A percentile compares a stretch with the other conserved stretches of the same genome.
Conservation (phyloP, 75 land plant species). For the Selaginella tamariscina region DNA sequence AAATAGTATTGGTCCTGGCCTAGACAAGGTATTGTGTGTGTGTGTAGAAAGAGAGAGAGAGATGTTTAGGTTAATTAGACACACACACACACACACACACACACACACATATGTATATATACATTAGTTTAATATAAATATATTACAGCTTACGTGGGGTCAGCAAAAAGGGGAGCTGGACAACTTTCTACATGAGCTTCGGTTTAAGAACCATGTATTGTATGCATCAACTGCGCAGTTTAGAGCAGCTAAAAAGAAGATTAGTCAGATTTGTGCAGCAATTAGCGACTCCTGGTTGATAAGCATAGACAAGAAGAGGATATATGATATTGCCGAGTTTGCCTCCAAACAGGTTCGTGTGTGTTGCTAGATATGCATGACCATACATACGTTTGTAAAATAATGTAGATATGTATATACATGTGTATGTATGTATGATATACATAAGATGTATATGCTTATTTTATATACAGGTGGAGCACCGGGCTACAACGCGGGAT, state of each 20-base stretch:
- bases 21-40: constrained; percentile 19
- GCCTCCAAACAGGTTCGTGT: constrained; percentile 20
- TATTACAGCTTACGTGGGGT: constrained; percentile 22
- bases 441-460: too few relatives aligned
- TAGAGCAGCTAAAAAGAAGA: constrained; percentile 17
- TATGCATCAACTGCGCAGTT: constrained; percentile 21
- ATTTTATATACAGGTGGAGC: constrained; percentile 15
- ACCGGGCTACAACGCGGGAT: constrained; percentile 17
- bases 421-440: too few relatives aligned
- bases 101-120: too few relatives aligned
- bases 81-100: too few relatives aligned
- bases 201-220: constrained; percentile 21
- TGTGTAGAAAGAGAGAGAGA: too few relatives aligned
- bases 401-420: too few relatives aligned
- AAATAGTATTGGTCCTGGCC: constrained; percentile 15
- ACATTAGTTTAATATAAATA: neutral
- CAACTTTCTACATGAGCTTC: constrained; percentile 18
- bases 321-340: constrained; percentile 27
- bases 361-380: too few relatives aligned
- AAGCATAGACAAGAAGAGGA: constrained; percentile 23
- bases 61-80: too few relatives aligned
- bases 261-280: constrained; percentile 15
- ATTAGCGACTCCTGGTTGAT: constrained; percentile 19
- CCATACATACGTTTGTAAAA: too few relatives aligned
- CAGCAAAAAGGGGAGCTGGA: constrained; percentile 13